These are phyloP conservation scores for Pseudogymnoascus sp. DNA, from an alignment of 2,329 filamentous ascomycete genomes.

Conservation along the genomic window DNA sequence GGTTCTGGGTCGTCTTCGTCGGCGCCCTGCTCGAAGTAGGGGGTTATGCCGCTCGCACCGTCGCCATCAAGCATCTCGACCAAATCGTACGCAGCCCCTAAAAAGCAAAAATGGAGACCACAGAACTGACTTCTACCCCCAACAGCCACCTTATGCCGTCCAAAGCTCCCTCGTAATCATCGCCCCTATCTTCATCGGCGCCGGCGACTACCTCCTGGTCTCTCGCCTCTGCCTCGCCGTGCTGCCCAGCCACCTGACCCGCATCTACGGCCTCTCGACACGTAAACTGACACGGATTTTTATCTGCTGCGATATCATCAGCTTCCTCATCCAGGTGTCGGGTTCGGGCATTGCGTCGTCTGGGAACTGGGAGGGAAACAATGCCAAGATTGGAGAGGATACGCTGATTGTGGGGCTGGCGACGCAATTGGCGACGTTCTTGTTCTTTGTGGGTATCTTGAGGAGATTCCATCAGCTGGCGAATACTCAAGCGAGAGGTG, in stretches of 20 bases:
- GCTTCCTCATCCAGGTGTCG: conserved; percentile 38
- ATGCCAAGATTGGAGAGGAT: conserved; percentile 33
- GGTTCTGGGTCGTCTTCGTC: conserved; percentile 38
- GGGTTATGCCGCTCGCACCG: conserved; percentile 35
- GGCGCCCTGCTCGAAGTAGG: conserved; percentile 37
- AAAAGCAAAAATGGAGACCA: conserved; percentile 1
- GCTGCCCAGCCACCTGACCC: conserved; percentile 30
- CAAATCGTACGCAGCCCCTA: conserved; percentile 27
- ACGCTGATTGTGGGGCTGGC: conserved; percentile 37
- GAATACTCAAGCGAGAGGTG: conserved; percentile 15
- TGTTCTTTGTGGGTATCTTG: conserved; percentile 36
- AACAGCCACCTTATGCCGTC: conserved; percentile 16
- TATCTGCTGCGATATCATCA: conserved; percentile 38
- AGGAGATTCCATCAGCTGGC: conserved; percentile 33
- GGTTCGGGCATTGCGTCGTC: conserved; percentile 39
- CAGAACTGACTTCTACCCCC: background rate
- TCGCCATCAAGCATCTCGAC: conserved; percentile 31
- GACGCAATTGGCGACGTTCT: conserved; percentile 36
- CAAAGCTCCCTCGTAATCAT: conserved; percentile 36
- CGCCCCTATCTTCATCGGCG: conserved; percentile 42
- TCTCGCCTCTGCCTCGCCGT: conserved; percentile 38
- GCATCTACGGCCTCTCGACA: conserved; percentile 32
- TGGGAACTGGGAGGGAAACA: conserved; percentile 36
- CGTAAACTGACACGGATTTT: conserved; percentile 39
- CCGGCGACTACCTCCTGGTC: conserved; percentile 45